phyloP scores from a whole-genome alignment of 1,284 basidiomycete genomes.

The Cryptococcus neoformans region DNA sequence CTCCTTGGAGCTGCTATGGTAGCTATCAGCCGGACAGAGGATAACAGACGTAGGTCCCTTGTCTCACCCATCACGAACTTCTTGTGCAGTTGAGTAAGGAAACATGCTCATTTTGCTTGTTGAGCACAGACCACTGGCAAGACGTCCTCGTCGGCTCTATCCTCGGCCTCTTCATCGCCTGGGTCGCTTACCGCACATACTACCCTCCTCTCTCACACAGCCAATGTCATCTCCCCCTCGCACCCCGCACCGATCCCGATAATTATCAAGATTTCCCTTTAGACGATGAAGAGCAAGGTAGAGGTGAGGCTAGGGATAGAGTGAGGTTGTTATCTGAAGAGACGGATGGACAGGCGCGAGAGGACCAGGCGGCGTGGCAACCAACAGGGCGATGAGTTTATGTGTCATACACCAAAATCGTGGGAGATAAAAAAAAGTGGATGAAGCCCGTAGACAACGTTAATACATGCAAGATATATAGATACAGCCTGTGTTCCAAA shows the following conservation, averaged over 20 bases:
- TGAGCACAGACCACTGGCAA: constrained; percentile 71
- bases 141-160: constrained; percentile 78
- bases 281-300: constrained; percentile 15
- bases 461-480: no score
- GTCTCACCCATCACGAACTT: neutral
- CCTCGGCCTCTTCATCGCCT: constrained; percentile 69
- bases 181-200: constrained; percentile 69
- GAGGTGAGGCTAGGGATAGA: constrained; percentile 2
- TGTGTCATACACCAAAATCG: no score
- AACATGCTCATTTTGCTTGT: neutral
- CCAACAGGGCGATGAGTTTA: neutral
- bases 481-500: no score
- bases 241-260: constrained; percentile 55
- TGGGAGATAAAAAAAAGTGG: no score
- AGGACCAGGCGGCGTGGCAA: constrained; percentile 36
- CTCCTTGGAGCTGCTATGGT: constrained; percentile 77
- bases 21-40: constrained; percentile 87
- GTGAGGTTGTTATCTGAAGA: constrained; percentile 33
- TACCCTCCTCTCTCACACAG: constrained; percentile 41
- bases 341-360: constrained; percentile 28
- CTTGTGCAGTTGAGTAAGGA: neutral
- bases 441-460: no score
- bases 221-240: constrained; percentile 67
- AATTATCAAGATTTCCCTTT: constrained; percentile 16
- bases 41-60: constrained; percentile 68